Conservation (phyloP, 495 filamentous ascomycete genomes). For the Xylaria venustula region DNA sequence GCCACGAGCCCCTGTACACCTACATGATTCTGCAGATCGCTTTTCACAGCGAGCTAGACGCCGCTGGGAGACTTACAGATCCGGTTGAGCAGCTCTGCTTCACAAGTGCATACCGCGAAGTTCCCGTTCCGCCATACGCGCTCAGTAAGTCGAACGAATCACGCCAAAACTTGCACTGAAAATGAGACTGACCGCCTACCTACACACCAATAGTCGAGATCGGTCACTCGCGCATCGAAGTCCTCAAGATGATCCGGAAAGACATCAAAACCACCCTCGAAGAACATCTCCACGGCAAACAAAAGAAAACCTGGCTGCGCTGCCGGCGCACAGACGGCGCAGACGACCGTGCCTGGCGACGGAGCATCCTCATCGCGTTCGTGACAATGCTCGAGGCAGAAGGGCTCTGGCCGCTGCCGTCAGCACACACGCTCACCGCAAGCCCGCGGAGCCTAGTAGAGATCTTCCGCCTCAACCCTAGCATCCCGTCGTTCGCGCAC, state of each 20-base stretch:
- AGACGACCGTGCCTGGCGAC: slow-evolving; percentile 3
- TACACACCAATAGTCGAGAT: slow-evolving; percentile 5
- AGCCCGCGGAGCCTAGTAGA: slow-evolving; percentile 1
- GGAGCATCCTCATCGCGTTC: background rate
- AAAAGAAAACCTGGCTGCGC: background rate
- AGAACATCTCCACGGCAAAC: background rate
- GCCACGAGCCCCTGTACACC: slow-evolving; percentile 10
- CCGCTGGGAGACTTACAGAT: background rate
- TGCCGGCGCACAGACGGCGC: background rate
- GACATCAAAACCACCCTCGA: slow-evolving; percentile 4
- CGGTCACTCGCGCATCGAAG: background rate
- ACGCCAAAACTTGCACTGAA: background rate
- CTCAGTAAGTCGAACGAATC: background rate
- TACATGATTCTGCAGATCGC: slow-evolving; percentile 11
- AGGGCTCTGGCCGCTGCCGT: slow-evolving; percentile 9
- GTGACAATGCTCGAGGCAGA: background rate
- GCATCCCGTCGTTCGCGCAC: slow-evolving; percentile 7
- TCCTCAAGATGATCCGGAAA: background rate
- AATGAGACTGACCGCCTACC: background rate
- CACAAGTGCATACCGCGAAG: background rate
- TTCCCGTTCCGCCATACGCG: slow-evolving; percentile 2
- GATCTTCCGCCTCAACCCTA: slow-evolving; percentile 7
- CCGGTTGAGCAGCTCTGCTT: slow-evolving; percentile 1
- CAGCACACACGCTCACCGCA: background rate
- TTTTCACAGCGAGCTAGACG: background rate